Percentiles rank a stretch among this genome's conserved stretches.
phyloP scores from a whole-genome alignment of 164 flowering plant species.

The Amborella trichopoda region DNA sequence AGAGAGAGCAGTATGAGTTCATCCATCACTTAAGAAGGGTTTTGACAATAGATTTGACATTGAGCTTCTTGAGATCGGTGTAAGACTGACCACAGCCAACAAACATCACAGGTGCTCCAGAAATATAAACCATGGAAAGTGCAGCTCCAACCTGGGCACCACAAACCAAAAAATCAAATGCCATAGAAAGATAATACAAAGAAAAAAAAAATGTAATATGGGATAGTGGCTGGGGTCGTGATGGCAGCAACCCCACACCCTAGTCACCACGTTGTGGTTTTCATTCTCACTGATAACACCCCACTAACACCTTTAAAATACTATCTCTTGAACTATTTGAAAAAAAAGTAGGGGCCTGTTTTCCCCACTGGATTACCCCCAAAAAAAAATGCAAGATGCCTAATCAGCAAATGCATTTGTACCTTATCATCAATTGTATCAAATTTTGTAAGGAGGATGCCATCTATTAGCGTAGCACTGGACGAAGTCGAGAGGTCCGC shows the following conservation, averaged over 20 bases:
- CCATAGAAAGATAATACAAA: not conserved
- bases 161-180: no score
- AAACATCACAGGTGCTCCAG: conserved; percentile 97
- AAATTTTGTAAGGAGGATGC: conserved; percentile 91
- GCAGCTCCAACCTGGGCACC: conserved; percentile 87
- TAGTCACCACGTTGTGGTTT: no score
- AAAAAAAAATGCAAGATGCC: not conserved
- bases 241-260: no score
- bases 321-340: no score
- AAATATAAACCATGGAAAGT: conserved; percentile 91
- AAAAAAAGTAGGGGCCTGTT: no score
- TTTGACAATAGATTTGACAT: conserved; percentile 83
- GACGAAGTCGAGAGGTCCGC: conserved; percentile 72
- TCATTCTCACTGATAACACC: no score
- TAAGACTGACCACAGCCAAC: conserved; percentile 98
- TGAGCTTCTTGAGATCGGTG: conserved; percentile 83
- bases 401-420: conserved; percentile 1
- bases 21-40: conserved; percentile 67
- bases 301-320: no score
- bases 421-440: conserved; percentile 99
- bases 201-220: not conserved
- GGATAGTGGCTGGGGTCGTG: no score
- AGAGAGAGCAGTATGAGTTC: not conserved
- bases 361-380: no score
- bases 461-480: conserved; percentile 75